Base-by-base conservation (phyloP, 139 green algal genomes). In the Closterium sp. region DNA sequence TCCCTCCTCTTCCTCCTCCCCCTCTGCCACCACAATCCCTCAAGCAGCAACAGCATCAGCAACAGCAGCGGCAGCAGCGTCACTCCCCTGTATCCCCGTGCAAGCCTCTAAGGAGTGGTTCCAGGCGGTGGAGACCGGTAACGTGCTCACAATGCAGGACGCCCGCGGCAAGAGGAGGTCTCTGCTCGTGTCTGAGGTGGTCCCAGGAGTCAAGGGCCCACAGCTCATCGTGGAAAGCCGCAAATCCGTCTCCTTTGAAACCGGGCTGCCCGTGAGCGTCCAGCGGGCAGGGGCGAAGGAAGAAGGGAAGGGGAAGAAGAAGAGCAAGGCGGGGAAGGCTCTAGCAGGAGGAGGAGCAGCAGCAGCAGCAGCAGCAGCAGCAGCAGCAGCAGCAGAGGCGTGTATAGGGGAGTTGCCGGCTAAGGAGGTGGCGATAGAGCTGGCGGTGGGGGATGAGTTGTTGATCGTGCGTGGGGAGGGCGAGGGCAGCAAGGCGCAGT, bases 361-460 rank as follows among this genome's bases (percentile, higher is more conserved):
- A 86, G 73, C 24, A 86, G 73, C 6, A 86, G 73, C 9, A 45
- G 9, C 28, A 32, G 86, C 6, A 50, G 87, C 5, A 70, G 31
- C 32, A 50, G 28, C 28, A 32, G 85, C 28, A 79, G 73, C 10
- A n/a, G 86, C 10, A 89, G 19, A 32, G 32, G 50, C 91, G 17
- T 28, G 28, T 34, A 34, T 91, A 21, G 91, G 86, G 28, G 91
- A 87, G n/a, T 11, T 93, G 86, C 86, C 91, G 9, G 91, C 32
- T 21, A 32, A 85, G 4, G 92, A 94, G 79, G 32, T 31, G 30
- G 30, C 89, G 21, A 93, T 94, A 73, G 29, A 90, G 30, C 86
- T 94, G 9, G 30, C 22, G 9, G 89, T 90, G 31, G 91, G 89
- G 22, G 91, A 94, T 88, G 84, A 42, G 30, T 50, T 94, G 31